Evolutionary conservation across 2,329 filamentous ascomycete species (phyloP), one percentile per base, ranked within the genome.

Genomic region (Fusarium zealandicum): DNA sequence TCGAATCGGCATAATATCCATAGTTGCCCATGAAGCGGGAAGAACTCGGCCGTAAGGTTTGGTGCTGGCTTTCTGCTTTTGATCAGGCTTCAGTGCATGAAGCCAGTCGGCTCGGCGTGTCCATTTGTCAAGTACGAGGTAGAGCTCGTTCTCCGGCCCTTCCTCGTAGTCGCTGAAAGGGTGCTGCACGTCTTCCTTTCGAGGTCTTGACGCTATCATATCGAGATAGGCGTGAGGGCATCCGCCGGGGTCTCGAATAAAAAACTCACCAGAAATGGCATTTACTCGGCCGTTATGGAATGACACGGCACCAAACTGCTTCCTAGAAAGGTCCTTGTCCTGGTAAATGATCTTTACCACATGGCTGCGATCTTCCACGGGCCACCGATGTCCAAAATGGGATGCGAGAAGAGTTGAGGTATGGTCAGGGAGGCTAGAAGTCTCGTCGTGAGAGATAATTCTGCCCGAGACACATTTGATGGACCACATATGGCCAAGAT

Each of bases 31-130:
- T 0, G 73, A 61, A 2, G 76, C 67, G 0, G 81, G 80, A 4
- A 87, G 68, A 5, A 80, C 75, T 5, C 74, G 65, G 0, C 66
- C 62, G 63, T 78, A 82, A 28, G 63, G 75, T 50, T 79, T 84
- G 2, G 67, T 71, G 12, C 75, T 76, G 1, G 70, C 57, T 2
- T 58, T 49, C 9, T 48, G 22, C 22, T 49, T 41, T 4, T 28
- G 31, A 25, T 64, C 55, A 33, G 55, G 1, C 1, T 42, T 25
- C 5, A 70, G 11, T 2, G 45, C 70, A 56, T 87, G 84, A 5
- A 90, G 76, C 41, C 87, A 85, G 63, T 90, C 86, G 3, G 76
- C 74, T 36, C 84, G 78, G 49, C 78, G 81, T 0, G 84, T 80
- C 69, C 83, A 83, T 35, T 70, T 77, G 14, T 63, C 70, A 0